Percentiles rank a stretch among this genome's conserved stretches.
phyloP scores from a whole-genome alignment of 257 asterid genomes.

The Gentiana straminea region DNA sequence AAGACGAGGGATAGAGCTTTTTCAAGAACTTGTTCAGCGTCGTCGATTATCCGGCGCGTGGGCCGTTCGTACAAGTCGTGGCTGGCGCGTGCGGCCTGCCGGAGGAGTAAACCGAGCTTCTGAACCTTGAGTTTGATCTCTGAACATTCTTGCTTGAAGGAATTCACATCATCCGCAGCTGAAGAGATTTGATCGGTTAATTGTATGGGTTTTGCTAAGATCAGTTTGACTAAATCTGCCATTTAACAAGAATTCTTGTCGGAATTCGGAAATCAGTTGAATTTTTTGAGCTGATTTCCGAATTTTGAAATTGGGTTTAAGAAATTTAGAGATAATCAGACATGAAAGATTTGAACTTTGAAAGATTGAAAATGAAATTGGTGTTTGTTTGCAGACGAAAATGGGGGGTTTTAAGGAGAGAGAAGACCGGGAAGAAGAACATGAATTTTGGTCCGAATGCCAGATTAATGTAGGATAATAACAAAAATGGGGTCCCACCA shows the following conservation, averaged over 20 bases:
- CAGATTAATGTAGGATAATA: too few species aligned
- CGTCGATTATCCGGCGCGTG: constrained; percentile 26
- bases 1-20: constrained; percentile 18
- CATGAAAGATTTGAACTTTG: too few species aligned
- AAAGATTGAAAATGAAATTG: too few species aligned
- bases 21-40: constrained; percentile 24
- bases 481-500: too few species aligned
- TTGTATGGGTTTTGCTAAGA: constrained; percentile 35
- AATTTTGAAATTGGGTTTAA: too few species aligned
- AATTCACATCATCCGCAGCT: constrained; percentile 29
- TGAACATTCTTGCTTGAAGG: constrained; percentile 20
- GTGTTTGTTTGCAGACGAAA: too few species aligned
- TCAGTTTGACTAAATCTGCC: constrained; percentile 36
- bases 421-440: too few species aligned
- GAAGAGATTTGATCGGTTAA: constrained; percentile 32
- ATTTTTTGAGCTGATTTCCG: too few species aligned
- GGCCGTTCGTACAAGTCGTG: constrained; percentile 36
- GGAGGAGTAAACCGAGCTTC: constrained; percentile 29
- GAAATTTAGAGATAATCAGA: too few species aligned
- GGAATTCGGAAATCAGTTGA: too few species aligned
- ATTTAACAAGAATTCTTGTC: constrained; percentile 1
- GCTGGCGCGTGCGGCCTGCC: constrained; percentile 37
- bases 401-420: too few species aligned
- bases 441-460: too few species aligned
- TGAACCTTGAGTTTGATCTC: constrained; percentile 27